Conservation (phyloP, 495 filamentous ascomycete genomes). For the Aspergillus panamensis region DNA sequence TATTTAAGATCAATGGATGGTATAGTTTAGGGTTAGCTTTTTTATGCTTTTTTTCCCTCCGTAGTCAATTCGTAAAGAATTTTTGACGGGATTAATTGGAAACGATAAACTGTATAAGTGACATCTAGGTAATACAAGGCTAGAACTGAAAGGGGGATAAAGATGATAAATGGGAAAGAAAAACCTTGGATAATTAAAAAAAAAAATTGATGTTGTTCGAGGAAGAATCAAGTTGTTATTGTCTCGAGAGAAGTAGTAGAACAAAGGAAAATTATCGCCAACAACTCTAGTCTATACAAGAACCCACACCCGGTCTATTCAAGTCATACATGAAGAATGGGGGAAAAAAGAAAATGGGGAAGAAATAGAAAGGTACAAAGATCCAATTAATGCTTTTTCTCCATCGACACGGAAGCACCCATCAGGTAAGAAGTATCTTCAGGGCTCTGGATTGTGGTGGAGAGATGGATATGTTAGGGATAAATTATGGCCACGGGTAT, state of each 20-base stretch:
- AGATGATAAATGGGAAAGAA: neutral
- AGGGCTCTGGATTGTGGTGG: neutral
- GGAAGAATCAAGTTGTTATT: conserved; percentile 9
- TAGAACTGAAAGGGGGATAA: neutral
- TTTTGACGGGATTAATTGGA: no score
- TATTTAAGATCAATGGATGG: no score
- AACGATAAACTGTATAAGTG: no score
- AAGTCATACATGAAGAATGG: conserved; percentile 17
- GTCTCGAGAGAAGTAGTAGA: conserved; percentile 6
- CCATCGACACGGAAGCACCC: neutral
- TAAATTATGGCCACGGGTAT: neutral
- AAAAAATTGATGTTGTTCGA: neutral
- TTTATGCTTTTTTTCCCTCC: no score
- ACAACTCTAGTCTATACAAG: conserved; percentile 23
- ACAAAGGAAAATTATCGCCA: conserved; percentile 20
- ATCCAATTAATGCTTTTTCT: conserved; percentile 27
- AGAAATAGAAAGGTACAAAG: neutral
- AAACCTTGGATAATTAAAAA: neutral
- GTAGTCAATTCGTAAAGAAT: no score
- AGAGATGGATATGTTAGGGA: neutral
- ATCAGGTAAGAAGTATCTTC: neutral
- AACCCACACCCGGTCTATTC: conserved; percentile 22
- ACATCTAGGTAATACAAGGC: neutral
- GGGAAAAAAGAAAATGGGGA: conserved; percentile 16
- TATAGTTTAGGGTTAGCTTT: no score